A percentile compares a stretch with the other conserved stretches of the same genome.
phyloP scores from a whole-genome alignment of 2,329 filamentous ascomycete species.

The Aspergillus quadricinctus region DNA sequence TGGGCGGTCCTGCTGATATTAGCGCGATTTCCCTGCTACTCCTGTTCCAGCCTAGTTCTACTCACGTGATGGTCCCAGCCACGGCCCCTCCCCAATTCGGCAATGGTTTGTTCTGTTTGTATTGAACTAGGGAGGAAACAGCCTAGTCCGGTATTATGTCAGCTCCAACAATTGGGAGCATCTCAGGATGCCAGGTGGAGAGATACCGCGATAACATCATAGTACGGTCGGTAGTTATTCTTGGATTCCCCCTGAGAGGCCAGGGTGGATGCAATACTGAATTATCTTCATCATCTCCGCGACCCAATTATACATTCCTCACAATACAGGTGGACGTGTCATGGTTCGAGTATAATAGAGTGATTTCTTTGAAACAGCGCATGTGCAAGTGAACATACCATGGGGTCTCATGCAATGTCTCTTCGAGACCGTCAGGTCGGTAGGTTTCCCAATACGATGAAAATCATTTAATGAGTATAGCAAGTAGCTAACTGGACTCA shows the following conservation, averaged over 20 bases:
- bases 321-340: slow-evolving; percentile 10
- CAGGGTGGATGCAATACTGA: background rate
- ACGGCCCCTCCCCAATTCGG: slow-evolving; percentile 1
- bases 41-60: slow-evolving; percentile 10
- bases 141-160: slow-evolving; percentile 20
- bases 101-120: slow-evolving; percentile 23
- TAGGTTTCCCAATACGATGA: slow-evolving; percentile 37
- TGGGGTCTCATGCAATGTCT: slow-evolving; percentile 54
- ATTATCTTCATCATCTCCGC: background rate
- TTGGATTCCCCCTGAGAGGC: background rate
- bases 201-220: slow-evolving; percentile 4
- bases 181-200: slow-evolving; percentile 29
- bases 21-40: slow-evolving; percentile 2
- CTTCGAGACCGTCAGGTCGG: slow-evolving; percentile 70
- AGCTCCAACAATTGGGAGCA: slow-evolving; percentile 19
- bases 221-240: background rate
- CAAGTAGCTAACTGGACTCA: slow-evolving; percentile 8
- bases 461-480: background rate
- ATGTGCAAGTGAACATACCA: slow-evolving; percentile 31
- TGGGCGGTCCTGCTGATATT: background rate
- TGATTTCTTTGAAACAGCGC: slow-evolving; percentile 12
- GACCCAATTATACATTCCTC: background rate
- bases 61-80: slow-evolving; percentile 12
- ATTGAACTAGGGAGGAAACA: slow-evolving; percentile 1
- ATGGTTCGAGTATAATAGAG: slow-evolving; percentile 13